A percentile compares a stretch with the other conserved stretches of the same genome.
Evolutionary conservation across 2,329 filamentous ascomycete species (phyloP).

Genomic region (Apiospora pterosperma): DNA sequence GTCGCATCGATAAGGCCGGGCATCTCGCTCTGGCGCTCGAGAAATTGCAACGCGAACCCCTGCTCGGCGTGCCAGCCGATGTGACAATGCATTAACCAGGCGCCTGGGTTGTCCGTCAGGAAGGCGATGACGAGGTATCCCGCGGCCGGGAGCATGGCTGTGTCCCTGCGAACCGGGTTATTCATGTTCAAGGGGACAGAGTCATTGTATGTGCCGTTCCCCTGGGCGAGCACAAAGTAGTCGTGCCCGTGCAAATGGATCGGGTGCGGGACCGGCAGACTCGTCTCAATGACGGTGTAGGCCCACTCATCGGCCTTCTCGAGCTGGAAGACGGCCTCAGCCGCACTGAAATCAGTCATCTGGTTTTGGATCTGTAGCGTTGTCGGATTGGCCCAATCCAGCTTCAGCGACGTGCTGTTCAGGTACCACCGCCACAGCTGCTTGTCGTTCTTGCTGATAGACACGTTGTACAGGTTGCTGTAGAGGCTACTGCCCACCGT

Average conservation of each 20-base stretch:
- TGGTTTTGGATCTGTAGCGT: slow-evolving; percentile 26
- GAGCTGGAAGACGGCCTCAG: slow-evolving; percentile 27
- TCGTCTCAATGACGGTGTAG: slow-evolving; percentile 29
- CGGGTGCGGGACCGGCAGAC: slow-evolving; percentile 27
- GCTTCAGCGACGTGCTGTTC: slow-evolving; percentile 41
- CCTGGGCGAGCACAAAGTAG: slow-evolving; percentile 33
- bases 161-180: slow-evolving; percentile 48
- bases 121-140: slow-evolving; percentile 49
- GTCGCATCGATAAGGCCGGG: slow-evolving; percentile 13
- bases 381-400: slow-evolving; percentile 46
- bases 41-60: slow-evolving; percentile 49
- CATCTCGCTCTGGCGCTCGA: slow-evolving; percentile 32
- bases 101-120: slow-evolving; percentile 48
- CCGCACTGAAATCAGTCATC: slow-evolving; percentile 19
- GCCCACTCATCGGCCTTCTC: slow-evolving; percentile 27
- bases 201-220: slow-evolving; percentile 24
- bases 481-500: slow-evolving; percentile 25
- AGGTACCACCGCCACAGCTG: slow-evolving; percentile 45
- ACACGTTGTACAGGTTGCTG: slow-evolving; percentile 21
- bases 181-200: slow-evolving; percentile 25
- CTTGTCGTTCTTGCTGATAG: slow-evolving; percentile 19
- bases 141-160: slow-evolving; percentile 37
- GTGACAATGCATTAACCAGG: slow-evolving; percentile 30
- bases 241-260: slow-evolving; percentile 44
- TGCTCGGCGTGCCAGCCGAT: slow-evolving; percentile 46